Base-by-base conservation (phyloP, 164 flowering plant species). In the Magnolia kwangsiensis region DNA sequence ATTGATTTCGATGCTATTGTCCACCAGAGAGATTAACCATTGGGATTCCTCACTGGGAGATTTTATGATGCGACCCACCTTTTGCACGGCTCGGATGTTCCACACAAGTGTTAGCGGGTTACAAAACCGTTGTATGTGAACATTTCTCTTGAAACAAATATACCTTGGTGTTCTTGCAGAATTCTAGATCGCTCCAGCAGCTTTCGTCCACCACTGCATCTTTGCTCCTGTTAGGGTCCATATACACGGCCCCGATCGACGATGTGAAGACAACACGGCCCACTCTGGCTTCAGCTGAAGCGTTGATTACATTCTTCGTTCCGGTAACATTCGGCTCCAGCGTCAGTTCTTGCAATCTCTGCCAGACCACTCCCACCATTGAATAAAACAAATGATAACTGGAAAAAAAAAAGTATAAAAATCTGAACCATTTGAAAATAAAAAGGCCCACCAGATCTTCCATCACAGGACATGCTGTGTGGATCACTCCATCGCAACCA, bases 111-210 rank as follows among this genome's bases (percentile, higher is more conserved):
- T 27, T 1, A 27, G 29, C 29, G 29, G 29, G 29, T 27, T 27
- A 27, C 29, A 27, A 64, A 64, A 13, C 67, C 24, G 1, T n/a
- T 23, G 14, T 31, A 37, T 37, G 45, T 37, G 45, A 37, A 37
- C 4, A 8, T 4, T 5, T 1, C 67, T n/a, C 24, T 18, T 8
- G 14, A 7, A 64, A n/a, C 10, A 10, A n/a, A 64, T n/a, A 7
- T 10, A 92, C 98, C 95, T 88, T 91, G 72, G 98, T 96, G 82
- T 87, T 88, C 85, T 92, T 96, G 92, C 99, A 96, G 80, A 87
- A 94, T 4, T 96, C 98, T 9, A 96, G 93, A 78, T 96, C 97
- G 78, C 98, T 94, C 99, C 98, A 96, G 78, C 98, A 96, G 67
- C 82, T 85, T 78, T 96, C 99, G 63, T 96, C 99, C 0, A 96